These are phyloP conservation scores for Ustilago curta DNA, from an alignment of 1,284 basidiomycete genomes.

Conservation along the genomic window DNA sequence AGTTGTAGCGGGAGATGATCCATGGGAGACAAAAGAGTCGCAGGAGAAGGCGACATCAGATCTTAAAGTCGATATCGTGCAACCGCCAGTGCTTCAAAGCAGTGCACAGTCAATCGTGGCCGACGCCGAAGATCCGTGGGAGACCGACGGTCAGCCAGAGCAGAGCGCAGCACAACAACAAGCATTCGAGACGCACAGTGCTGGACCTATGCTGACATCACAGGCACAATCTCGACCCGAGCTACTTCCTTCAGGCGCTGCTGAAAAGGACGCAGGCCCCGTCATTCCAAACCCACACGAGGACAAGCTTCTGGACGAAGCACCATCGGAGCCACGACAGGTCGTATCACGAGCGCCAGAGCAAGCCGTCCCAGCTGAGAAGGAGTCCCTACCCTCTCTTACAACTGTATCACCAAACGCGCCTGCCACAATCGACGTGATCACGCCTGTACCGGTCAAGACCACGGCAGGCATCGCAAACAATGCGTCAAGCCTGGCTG, in stretches of 20 bases:
- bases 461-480: background rate
- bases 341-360: background rate
- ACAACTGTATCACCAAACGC: background rate
- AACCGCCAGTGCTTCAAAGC: background rate
- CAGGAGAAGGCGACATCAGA: background rate
- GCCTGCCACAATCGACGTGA: background rate
- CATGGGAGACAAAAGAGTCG: slow-evolving; percentile 16
- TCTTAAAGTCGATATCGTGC: background rate
- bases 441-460: background rate
- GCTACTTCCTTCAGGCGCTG: background rate
- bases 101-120: background rate
- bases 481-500: background rate
- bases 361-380: background rate
- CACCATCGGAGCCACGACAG: background rate
- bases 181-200: background rate
- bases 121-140: slow-evolving; percentile 19
- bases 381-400: background rate
- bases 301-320: background rate
- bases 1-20: slow-evolving; percentile 19
- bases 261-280: background rate
- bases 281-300: background rate
- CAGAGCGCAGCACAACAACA: background rate
- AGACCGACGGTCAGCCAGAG: background rate
- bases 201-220: background rate
- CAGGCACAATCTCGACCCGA: background rate